Base-by-base conservation (phyloP, 2,329 filamentous ascomycete species). In the Nakataea oryzae region DNA sequence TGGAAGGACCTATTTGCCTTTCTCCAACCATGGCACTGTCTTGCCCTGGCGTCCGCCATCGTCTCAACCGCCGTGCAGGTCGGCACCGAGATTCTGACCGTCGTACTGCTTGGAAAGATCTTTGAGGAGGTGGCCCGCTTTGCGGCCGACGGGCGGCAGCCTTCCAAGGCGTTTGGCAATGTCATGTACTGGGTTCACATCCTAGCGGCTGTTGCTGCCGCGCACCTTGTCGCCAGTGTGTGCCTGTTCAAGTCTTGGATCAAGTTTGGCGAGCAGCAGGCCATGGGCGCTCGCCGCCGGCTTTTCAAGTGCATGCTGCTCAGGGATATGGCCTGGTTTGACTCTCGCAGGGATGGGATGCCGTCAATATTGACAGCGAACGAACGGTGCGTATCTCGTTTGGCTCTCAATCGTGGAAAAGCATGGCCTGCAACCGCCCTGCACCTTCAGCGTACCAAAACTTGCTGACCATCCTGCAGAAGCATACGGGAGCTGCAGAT, bases 241-340 rank as follows among this genome's bases (percentile, higher is more conserved):
- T 70, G 81, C 1, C 89, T 91, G 67, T 87, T 91, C 67, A 79
- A 81, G 1, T 72, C 84, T 0, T 97, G 93, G 86, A 78, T 93
- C 32, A 71, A 82, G 0, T 95, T 95, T 71, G 90, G 93, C 17
- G 93, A 97, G 72, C 69, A 91, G 2, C 91, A 96, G 66, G 91
- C 89, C 0, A 83, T 81, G 34, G 83, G 75, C 58, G 86, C 86
- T 8, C 83, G 91, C 6, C 76, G 80, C 21, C 76, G 75, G 6
- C 74, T 95, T 3, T 96, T 96, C 69, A 68, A 76, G 1, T 82
- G 82, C 2, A 75, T 97, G 47, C 71, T 96, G n/a, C 74, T 77
- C 7, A 91, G 87, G 69, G 85, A 93, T 14, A 84, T 95, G 70
- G 79, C 81, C 57, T 97, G 93, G 92, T 96, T 90, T 69, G 92